phyloP scores from a whole-genome alignment of 139 green algal genomes.

The Coelastrella sp. region DNA sequence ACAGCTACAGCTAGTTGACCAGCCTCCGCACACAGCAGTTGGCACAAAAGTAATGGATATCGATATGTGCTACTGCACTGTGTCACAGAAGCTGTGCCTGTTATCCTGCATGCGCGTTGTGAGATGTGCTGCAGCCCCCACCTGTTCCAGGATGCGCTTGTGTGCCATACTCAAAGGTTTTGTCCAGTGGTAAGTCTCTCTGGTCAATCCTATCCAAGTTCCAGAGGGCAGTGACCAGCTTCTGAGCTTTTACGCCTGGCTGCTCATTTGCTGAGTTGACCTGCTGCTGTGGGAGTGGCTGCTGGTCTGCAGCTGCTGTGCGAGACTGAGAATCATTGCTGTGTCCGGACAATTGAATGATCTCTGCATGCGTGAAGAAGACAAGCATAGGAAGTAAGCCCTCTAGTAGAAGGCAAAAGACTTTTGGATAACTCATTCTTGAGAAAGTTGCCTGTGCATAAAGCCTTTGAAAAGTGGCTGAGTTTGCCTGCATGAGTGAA shows the following conservation, averaged over 20 bases:
- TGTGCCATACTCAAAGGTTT: conserved; percentile 49
- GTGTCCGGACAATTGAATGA: neutral
- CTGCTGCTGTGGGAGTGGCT: neutral
- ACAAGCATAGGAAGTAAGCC: neutral
- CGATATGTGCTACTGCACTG: too few relatives aligned
- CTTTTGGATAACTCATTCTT: too few relatives aligned
- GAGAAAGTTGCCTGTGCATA: too few relatives aligned
- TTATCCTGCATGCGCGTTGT: neutral
- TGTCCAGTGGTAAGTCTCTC: conserved; percentile 69
- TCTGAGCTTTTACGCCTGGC: conserved; percentile 56
- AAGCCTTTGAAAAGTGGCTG: too few relatives aligned
- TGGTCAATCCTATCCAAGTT: conserved; percentile 83
- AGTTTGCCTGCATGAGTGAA: too few relatives aligned
- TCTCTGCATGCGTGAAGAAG: neutral
- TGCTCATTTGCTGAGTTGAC: neutral
- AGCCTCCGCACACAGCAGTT: too few relatives aligned
- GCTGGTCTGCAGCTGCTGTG: neutral
- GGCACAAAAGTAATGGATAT: too few relatives aligned
- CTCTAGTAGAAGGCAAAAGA: neutral
- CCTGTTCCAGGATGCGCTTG: neutral
- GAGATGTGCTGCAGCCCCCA: neutral
- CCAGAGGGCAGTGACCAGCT: conserved; percentile 69
- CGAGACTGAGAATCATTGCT: neutral
- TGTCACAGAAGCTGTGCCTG: too few relatives aligned
- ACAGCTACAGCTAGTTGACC: too few relatives aligned